These are phyloP conservation scores for Phytophthora macrochlamydospora DNA, from an alignment of 352 stramenopile genomes.

Conservation along the genomic window DNA sequence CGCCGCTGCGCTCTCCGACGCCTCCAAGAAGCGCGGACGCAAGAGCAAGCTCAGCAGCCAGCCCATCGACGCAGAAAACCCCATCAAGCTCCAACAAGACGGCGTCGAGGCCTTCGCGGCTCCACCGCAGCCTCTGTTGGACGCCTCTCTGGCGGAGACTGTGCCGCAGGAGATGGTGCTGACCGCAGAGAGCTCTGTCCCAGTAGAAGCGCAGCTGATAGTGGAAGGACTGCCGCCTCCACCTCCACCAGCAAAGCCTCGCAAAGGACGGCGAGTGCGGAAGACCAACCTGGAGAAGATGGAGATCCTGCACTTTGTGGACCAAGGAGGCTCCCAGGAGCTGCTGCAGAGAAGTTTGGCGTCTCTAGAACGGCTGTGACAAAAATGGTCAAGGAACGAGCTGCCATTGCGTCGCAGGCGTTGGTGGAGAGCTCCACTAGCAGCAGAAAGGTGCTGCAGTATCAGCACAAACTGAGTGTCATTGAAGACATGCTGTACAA, in stretches of 20 bases:
- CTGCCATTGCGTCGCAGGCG: conserved; percentile 74
- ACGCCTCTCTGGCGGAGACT: neutral
- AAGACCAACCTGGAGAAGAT: conserved; percentile 88
- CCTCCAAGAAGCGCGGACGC: conserved; percentile 44
- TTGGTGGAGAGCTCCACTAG: conserved; percentile 64
- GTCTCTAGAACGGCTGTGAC: conserved; percentile 84
- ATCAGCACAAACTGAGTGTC: conserved; percentile 84
- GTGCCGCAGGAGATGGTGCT: conserved; percentile 19
- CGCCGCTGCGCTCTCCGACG: neutral
- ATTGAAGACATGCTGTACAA: conserved; percentile 89
- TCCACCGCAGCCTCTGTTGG: neutral
- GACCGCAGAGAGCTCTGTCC: conserved; percentile 5
- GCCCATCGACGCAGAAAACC: conserved; percentile 21
- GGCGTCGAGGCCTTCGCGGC: neutral
- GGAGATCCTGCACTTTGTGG: conserved; percentile 81
- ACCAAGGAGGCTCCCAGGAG: conserved; percentile 77
- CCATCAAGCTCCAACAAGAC: neutral
- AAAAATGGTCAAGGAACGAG: conserved; percentile 88
- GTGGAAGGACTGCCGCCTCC: neutral
- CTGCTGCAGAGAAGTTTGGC: conserved; percentile 79
- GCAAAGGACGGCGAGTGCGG: conserved; percentile 68
- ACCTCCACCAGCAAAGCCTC: conserved; percentile 12
- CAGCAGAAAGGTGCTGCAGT: conserved; percentile 81
- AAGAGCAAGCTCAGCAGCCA: conserved; percentile 61
- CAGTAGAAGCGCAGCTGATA: too few relatives aligned